A percentile compares a stretch with the other conserved stretches of the same genome.
phyloP scores from a whole-genome alignment of 228 moss, liverwort and hornwort genomes.

The Sphagnum magellanicum region DNA sequence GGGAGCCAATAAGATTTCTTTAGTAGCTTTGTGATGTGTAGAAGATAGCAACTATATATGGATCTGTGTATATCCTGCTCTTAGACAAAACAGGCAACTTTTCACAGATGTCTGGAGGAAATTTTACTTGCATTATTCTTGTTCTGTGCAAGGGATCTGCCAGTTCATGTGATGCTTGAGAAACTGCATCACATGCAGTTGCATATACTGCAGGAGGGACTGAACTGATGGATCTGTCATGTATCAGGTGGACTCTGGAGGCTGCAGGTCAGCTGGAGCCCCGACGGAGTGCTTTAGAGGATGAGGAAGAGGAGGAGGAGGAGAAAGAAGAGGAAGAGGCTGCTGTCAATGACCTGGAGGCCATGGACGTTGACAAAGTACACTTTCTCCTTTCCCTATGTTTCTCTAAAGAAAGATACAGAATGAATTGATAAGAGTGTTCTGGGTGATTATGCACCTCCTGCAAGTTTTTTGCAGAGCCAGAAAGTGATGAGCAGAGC shows the following conservation, averaged over 20 bases:
- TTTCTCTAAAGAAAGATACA: background rate
- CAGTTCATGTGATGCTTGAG: too few relatives aligned
- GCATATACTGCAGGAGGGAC: slow-evolving; percentile 32
- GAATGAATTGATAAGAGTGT: background rate
- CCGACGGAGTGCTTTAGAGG: slow-evolving; percentile 92
- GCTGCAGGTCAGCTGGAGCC: slow-evolving; percentile 67
- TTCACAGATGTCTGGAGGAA: too few relatives aligned
- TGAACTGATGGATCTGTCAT: slow-evolving; percentile 51
- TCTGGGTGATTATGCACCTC: too few relatives aligned
- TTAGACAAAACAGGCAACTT: too few relatives aligned
- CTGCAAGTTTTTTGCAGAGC: too few relatives aligned
- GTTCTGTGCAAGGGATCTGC: too few relatives aligned
- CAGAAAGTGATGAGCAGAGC: too few relatives aligned
- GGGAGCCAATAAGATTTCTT: background rate
- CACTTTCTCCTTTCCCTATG: background rate
- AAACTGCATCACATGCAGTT: too few relatives aligned
- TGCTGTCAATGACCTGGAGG: slow-evolving; percentile 52
- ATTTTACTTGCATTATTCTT: too few relatives aligned
- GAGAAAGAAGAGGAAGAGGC: slow-evolving; percentile 93
- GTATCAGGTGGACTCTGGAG: slow-evolving; percentile 94
- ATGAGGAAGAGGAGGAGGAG: slow-evolving; percentile 96
- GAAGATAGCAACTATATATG: too few relatives aligned
- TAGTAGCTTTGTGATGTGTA: background rate
- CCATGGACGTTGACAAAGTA: slow-evolving; percentile 76
- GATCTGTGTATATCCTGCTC: too few relatives aligned